phyloP scores from a whole-genome alignment of 1,139 yeast genomes.

The Lodderomyces jiufengensis region DNA sequence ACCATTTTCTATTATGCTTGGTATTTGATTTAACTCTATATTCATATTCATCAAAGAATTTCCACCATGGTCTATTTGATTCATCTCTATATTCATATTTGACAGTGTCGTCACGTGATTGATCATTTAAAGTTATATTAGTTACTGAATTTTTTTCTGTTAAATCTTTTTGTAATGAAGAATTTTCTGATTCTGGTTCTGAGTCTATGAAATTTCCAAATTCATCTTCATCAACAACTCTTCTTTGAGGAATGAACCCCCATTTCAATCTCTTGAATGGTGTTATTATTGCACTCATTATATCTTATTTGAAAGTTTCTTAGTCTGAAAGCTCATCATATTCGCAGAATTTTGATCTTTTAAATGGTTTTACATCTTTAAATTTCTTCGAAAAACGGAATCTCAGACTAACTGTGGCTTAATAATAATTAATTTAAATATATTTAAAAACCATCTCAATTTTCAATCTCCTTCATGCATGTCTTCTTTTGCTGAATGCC shows the following conservation, averaged over 20 bases:
- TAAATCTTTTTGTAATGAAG: constrained; percentile 3
- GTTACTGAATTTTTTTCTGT: not conserved
- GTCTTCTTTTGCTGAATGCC: too few relatives aligned
- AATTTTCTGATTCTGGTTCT: not conserved
- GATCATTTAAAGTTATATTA: not conserved
- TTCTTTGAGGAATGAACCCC: constrained; percentile 47
- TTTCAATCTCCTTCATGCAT: too few relatives aligned
- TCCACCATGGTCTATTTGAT: constrained; percentile 60
- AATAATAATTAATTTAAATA: too few relatives aligned
- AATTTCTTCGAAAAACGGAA: too few relatives aligned
- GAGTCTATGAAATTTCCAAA: constrained; percentile 12
- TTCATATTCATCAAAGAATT: constrained; percentile 60
- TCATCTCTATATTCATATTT: constrained; percentile 58
- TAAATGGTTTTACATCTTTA: too few relatives aligned
- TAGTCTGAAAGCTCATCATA: too few relatives aligned
- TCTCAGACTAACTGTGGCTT: too few relatives aligned
- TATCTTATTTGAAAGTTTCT: not conserved
- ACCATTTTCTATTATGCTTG: constrained; percentile 49
- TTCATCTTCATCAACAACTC: constrained; percentile 38
- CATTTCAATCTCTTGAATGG: constrained; percentile 31
- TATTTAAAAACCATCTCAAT: too few relatives aligned
- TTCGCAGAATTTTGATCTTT: too few relatives aligned
- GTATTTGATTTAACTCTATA: constrained; percentile 42
- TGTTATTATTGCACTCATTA: constrained; percentile 7
- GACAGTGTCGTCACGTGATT: not conserved